phyloP scores from a whole-genome alignment of 768 basidiomycete species.

The Thelephora aurantiotincta region DNA sequence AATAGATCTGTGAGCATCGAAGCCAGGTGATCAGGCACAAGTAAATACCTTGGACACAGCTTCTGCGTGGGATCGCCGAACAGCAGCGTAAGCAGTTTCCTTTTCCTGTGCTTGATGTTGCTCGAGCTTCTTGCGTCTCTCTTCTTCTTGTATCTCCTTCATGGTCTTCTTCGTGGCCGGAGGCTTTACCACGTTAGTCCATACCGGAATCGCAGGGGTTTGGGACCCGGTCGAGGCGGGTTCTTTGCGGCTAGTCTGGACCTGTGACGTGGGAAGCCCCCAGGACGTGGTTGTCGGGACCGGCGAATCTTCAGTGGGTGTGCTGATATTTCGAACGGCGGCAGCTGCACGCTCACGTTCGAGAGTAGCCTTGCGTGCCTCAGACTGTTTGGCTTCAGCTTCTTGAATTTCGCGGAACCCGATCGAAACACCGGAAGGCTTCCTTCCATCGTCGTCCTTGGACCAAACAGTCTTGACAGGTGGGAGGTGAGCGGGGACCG shows the following conservation, averaged over 20 bases:
- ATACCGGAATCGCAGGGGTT: constrained; percentile 30
- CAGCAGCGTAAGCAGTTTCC: constrained; percentile 33
- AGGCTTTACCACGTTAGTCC: constrained; percentile 52
- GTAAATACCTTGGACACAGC: constrained; percentile 52
- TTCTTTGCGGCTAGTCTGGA: constrained; percentile 45
- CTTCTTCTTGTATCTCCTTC: constrained; percentile 99
- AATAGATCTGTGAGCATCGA: neutral
- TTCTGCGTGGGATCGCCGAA: constrained; percentile 69
- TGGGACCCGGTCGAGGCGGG: constrained; percentile 18
- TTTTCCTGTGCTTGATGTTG: constrained; percentile 37
- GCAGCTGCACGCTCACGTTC: constrained; percentile 48
- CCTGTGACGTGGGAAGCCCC: constrained; percentile 80
- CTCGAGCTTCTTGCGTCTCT: constrained; percentile 63
- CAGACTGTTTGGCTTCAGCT: constrained; percentile 71
- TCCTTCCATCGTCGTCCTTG: constrained; percentile 55
- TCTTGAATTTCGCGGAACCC: constrained; percentile 94
- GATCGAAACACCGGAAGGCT: constrained; percentile 29
- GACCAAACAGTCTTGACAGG: constrained; percentile 47
- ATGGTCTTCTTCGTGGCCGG: constrained; percentile 71
- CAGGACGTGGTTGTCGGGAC: constrained; percentile 62
- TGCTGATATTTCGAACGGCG: constrained; percentile 19
- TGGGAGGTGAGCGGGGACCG: constrained; percentile 8
- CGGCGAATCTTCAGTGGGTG: constrained; percentile 33
- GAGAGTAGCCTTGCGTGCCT: constrained; percentile 61
- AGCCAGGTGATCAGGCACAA: neutral